Evolutionary conservation across 129 eudicot species (phyloP), one percentile per base, ranked within the genome.

Genomic region (Artemisia annua): DNA sequence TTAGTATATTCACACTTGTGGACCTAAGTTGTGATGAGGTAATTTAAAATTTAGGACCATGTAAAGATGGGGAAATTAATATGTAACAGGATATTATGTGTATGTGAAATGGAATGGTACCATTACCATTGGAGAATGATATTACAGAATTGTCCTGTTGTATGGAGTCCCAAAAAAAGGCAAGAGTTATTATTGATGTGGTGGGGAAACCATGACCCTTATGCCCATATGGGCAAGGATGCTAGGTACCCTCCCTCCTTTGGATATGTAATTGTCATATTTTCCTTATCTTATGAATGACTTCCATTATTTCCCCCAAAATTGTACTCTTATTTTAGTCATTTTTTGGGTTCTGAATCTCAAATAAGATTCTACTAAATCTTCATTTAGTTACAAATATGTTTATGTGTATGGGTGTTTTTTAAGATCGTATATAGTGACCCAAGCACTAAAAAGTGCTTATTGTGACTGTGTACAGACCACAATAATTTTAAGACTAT

Each of bases 181-280:
- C 57, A 69, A 57, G 55, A 62, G 66, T 64, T 75, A 81, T 81
- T 71, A 82, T 78, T 85, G 86, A 14, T 50, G 70, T 65, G 74
- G 81, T 76, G 83, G 83, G 85, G 86, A 68, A 50, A 79, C 89
- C 92, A 82, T 71, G 73, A 72, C 49, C 69, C 48, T 58, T 58
- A 28, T 82, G 81, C 75, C 87, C 84, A 48, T 81, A 78, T 73
- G 74, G 81, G 82, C 67, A 73, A 69, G 71, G 80, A 68, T 54
- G 62, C 59, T 58, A 18, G 70, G 69, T 70, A 58, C 67, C 74
- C 73, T 64, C 70, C 44, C 71, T 68, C 50, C 66, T 63, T 69
- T 48, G 62, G 83, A 76, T 14, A 66, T 39, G 78, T 78, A 71
- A 69, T 70, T 83, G 91, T 86, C 91, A 56, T 73, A 20, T 59